Evolutionary conservation across 306 rosid genomes (phyloP), one percentile per base, ranked within the genome.

Genomic region (Cajanus cajan): DNA sequence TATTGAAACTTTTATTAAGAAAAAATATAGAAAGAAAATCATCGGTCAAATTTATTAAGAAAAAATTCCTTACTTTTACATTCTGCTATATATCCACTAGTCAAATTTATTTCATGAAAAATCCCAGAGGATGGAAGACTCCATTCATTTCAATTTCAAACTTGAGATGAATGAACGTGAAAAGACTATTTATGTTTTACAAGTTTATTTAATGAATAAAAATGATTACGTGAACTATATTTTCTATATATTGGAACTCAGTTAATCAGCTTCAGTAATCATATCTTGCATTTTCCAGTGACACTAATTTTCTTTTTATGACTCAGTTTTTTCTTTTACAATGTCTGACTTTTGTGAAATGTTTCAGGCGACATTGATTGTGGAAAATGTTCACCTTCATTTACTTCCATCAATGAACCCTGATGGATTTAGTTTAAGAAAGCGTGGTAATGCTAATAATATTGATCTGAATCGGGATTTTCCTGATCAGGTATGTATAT

Each of bases 341-440:
- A 36, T 81, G 67, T 37, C 74, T 65, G 39, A 69, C 71, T 8
- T 64, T 59, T 68, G 22, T 76, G 74, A 76, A 80, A 64, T 78
- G 50, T 81, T 76, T 74, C 90, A 92, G 98, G 98, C 91, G 18
- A 82, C 87, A 50, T 65, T 89, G 77, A 86, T 92, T 70, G 98
- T 95, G 78, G 88, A 95, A 79, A 89, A 86, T 81, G 86, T 87
- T 78, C 98, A 92, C 91, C 98, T 95, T 85, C 98, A 95, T 86
- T 71, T 95, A 70, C 96, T 95, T 85, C 98, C 98, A 54, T 86
- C 98, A 16, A 86, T 95, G 93, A 95, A 95, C 85, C 98, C 98
- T 48, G 98, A 95, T 84, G 98, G 98, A 43, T 95, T 83, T 89
- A 81, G 85, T 80, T 83, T 92, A 73, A 80, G 87, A 82, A 90